Percentiles rank a stretch among this genome's conserved stretches.
Evolutionary conservation across 2,329 filamentous ascomycete species (phyloP).

Genomic region (Alternaria infectoria): DNA sequence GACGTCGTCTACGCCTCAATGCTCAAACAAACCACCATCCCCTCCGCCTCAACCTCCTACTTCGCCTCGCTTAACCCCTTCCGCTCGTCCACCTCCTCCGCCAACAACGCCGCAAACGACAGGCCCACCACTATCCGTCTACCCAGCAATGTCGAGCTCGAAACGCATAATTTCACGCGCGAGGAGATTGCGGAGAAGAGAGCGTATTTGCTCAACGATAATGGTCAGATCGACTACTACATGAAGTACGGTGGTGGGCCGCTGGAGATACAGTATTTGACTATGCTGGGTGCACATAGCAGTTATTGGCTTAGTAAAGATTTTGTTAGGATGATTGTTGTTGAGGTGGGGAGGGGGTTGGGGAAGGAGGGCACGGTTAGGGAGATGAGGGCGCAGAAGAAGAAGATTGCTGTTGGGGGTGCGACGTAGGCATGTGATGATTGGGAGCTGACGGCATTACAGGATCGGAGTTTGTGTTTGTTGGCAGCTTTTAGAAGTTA

Average conservation of each 20-base stretch:
- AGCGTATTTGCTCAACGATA: constrained; percentile 88
- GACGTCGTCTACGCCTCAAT: constrained; percentile 79
- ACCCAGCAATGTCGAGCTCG: constrained; percentile 75
- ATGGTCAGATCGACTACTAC: constrained; percentile 93
- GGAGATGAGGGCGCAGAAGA: constrained; percentile 63
- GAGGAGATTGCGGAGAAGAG: constrained; percentile 93
- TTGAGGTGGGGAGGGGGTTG: constrained; percentile 79
- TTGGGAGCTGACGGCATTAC: not conserved
- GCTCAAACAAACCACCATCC: constrained; percentile 79
- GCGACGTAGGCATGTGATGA: not conserved
- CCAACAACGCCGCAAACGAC: constrained; percentile 21
- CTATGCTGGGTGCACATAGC: constrained; percentile 94
- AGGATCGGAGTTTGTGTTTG: not conserved
- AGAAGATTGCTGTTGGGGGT: constrained; percentile 33
- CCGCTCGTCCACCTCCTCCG: constrained; percentile 35
- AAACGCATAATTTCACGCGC: constrained; percentile 91
- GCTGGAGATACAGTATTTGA: constrained; percentile 93
- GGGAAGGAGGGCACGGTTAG: constrained; percentile 67
- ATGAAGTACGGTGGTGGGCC: constrained; percentile 83
- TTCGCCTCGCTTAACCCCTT: constrained; percentile 52
- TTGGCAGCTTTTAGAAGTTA: not conserved
- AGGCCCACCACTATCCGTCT: constrained; percentile 47
- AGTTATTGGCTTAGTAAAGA: constrained; percentile 91
- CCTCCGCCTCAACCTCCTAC: constrained; percentile 66
- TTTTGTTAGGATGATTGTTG: constrained; percentile 87